Base-by-base conservation (phyloP, 441 rosid species). In the Dalechampia spathulata region DNA sequence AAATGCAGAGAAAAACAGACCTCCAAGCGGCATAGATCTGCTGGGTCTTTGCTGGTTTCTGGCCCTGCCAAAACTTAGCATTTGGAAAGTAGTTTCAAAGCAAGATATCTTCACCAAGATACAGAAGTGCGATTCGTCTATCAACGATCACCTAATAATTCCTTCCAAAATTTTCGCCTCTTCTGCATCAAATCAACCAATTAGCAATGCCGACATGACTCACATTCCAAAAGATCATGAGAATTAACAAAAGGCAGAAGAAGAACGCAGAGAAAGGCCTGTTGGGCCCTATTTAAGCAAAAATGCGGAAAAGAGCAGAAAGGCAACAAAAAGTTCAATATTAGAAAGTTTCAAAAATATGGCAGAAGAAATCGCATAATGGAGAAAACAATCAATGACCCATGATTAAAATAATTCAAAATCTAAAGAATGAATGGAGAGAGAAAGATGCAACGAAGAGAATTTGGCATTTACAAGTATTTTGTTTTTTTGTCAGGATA, bases 31-130 rank as follows among this genome's bases (percentile, higher is more conserved):
- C 79, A 78, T 25, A 61, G 95, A 70, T 78, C 99, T 83, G 64
- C 59, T 78, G 37, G 89, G 61, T 82, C 99, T 85, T 58, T 69
- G 69, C 72, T 80, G 96, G 73, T 52, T 75, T 80, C 99, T 87
- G 61, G 70, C 63, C 78, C 99, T 82, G 72, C 72, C 82, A 79
- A 78, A 64, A 74, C 63, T 83, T 68, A 80, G 77, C 99, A 93
- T 93, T 58, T 71, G 79, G 70, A 63, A 70, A 62, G 54, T 58
- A 65, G n/a, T n/a, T n/a, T n/a, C n/a, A n/a, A n/a, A n/a, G n/a
- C n/a, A n/a, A n/a, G n/a, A n/a, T n/a, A n/a, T 60, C 70, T 66
- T 57, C 44, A 49, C 53, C 55, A 15, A 19, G 49, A 56, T 6
- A 37, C 44, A 19, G 55, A 41, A 65, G n/a, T 49, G 42, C n/a